Conservation (phyloP, 352 stramenopile genomes). For the Globisporangium solare region DNA sequence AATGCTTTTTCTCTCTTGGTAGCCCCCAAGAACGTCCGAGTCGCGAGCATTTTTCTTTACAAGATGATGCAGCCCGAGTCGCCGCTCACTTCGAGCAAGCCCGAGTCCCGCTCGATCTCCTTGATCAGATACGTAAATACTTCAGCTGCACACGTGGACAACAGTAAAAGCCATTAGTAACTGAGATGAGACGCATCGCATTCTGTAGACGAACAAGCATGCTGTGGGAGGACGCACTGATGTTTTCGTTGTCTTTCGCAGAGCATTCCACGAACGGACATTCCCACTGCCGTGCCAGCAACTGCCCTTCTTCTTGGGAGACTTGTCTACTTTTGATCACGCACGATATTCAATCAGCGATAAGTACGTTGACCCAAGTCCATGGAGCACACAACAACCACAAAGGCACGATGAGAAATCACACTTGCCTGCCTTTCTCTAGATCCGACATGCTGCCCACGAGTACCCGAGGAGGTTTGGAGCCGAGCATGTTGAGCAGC, state of each 20-base stretch:
- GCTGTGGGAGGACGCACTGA: slow-evolving; percentile 51
- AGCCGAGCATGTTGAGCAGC: slow-evolving; percentile 92
- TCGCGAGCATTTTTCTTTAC: slow-evolving; percentile 38
- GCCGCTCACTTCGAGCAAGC: slow-evolving; percentile 76
- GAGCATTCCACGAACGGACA: slow-evolving; percentile 95
- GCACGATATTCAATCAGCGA: background rate
- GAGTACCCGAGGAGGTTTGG: slow-evolving; percentile 90
- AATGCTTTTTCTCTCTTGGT: background rate
- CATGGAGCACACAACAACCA: background rate
- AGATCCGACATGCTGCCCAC: slow-evolving; percentile 95
- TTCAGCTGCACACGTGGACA: slow-evolving; percentile 43
- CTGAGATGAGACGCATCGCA: background rate
- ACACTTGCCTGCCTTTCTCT: slow-evolving; percentile 82
- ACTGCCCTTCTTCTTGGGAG: slow-evolving; percentile 79
- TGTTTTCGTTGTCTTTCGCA: slow-evolving; percentile 89
- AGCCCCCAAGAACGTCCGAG: background rate
- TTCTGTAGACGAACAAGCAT: slow-evolving; percentile 2
- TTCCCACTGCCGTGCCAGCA: slow-evolving; percentile 86
- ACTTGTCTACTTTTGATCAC: slow-evolving; percentile 54
- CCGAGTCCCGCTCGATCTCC: slow-evolving; percentile 86
- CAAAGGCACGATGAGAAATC: background rate
- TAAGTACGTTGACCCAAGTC: background rate
- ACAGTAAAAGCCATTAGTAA: slow-evolving; percentile 11
- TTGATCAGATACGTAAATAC: slow-evolving; percentile 90
- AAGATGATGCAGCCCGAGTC: slow-evolving; percentile 76